These are phyloP conservation scores for Russula foetens DNA, from an alignment of 768 basidiomycete species.

Conservation along the genomic window DNA sequence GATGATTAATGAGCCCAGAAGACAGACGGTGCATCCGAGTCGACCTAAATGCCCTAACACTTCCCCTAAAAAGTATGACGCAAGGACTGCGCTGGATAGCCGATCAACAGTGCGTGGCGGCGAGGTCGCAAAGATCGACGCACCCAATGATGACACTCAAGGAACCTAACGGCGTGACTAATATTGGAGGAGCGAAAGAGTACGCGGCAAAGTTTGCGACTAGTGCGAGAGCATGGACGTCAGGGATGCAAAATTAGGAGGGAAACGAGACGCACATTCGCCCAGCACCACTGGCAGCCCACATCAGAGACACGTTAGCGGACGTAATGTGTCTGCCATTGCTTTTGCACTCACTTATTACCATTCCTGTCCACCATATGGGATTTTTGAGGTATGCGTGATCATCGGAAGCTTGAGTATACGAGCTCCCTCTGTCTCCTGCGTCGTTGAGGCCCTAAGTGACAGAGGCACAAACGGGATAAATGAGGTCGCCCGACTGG, in stretches of 20 bases:
- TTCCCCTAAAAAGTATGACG: constrained; percentile 88
- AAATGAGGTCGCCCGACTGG: constrained; percentile 4
- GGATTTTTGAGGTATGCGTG: constrained; percentile 83
- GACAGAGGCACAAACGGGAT: no score
- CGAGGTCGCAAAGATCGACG: constrained; percentile 23
- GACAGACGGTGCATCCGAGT: constrained; percentile 74
- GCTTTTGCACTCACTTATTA: constrained; percentile 58
- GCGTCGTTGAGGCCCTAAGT: constrained; percentile 84
- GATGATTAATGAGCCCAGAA: constrained; percentile 88
- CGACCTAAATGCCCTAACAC: constrained; percentile 90
- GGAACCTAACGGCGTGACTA: constrained; percentile 98
- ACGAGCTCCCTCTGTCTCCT: constrained; percentile 42
- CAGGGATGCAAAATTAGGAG: background rate
- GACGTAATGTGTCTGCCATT: background rate
- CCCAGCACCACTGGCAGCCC: constrained; percentile 73
- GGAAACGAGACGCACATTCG: constrained; percentile 52
- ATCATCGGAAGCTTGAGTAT: constrained; percentile 65
- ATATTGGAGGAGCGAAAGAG: constrained; percentile 93
- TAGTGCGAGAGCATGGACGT: constrained; percentile 22
- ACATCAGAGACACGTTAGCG: background rate
- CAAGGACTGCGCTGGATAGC: constrained; percentile 70
- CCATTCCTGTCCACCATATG: constrained; percentile 96
- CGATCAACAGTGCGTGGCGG: background rate
- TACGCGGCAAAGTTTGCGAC: constrained; percentile 94
- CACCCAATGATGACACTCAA: constrained; percentile 95